Base-by-base conservation (phyloP, 805 yeast genomes). In the Lipomyces japonicus region DNA sequence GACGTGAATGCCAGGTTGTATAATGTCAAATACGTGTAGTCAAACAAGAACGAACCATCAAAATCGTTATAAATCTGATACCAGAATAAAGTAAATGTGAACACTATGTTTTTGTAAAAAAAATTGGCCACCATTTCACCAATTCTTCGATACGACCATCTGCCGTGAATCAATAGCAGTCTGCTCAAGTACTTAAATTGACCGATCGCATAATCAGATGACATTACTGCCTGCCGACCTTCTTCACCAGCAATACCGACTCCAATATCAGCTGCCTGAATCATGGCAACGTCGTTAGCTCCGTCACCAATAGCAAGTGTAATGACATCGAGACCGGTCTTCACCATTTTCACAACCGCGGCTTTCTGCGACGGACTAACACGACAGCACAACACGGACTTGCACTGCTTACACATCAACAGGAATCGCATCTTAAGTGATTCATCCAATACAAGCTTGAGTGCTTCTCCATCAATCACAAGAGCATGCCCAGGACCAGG, bases 181-280 rank as follows among this genome's bases (percentile, higher is more conserved):
- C 89, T 68, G 2, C 80, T 73, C 58, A 85, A 68, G 66, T 73
- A 86, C 55, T 87, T 68, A 71, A 85, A 85, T 66, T 85, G 93
- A 2, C 89, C 95, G 61, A 85, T 72, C 2, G 89, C 91, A 65
- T 83, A 85, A 70, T 85, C 95, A 0, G 90, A 80, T 1, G 88
- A 79, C 95, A 85, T 85, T 7, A 82, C 93, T 1, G 95, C 95
- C 63, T 84, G 90, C 45, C 93, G 70, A 52, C 95, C 95, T 69
- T 85, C 95, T 60, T 84, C 86, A 57, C 95, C 95, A 4, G 89
- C 91, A 62, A 85, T 84, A 57, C 95, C 95, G 34, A 86, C 82
- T 50, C 95, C 95, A 30, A 86, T 80, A 64, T 86, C 83, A 3
- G 95, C 91, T 30, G 86, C 84, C 62, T 84, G 91, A 55, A 85